phyloP scores from a whole-genome alignment of 257 asterid species.

The Sherardia arvensis region DNA sequence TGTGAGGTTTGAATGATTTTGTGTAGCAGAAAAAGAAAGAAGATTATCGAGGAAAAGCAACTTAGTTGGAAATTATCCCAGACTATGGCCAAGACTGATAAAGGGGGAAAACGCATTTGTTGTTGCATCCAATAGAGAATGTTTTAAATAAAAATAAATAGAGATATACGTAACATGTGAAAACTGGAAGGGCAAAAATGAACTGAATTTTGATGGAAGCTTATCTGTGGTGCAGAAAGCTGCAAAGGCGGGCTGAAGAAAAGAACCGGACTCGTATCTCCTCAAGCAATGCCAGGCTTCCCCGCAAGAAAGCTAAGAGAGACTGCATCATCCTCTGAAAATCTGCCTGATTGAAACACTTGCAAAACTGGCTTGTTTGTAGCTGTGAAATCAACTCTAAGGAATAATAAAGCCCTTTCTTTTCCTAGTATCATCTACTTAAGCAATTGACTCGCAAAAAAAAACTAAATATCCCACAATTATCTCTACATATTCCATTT shows the following conservation, averaged over 20 bases:
- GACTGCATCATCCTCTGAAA: background rate
- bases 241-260: background rate
- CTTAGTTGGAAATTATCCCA: background rate
- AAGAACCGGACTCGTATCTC: background rate
- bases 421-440: background rate
- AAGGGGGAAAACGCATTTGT: background rate
- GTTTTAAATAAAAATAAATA: background rate
- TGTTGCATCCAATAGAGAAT: background rate
- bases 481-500: background rate
- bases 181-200: background rate
- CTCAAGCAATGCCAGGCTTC: background rate
- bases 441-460: too few species aligned
- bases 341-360: too few species aligned
- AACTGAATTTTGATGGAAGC: background rate
- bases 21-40: background rate
- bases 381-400: background rate
- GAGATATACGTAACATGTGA: too few species aligned
- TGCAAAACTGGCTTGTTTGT: background rate
- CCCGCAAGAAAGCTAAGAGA: background rate
- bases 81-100: background rate
- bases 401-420: background rate
- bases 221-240: conserved; percentile 6
- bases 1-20: background rate
- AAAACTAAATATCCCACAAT: background rate
- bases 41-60: background rate